These are phyloP conservation scores for Cordyceps tenuipes DNA, from an alignment of 2,329 filamentous ascomycete species.

Conservation along the genomic window DNA sequence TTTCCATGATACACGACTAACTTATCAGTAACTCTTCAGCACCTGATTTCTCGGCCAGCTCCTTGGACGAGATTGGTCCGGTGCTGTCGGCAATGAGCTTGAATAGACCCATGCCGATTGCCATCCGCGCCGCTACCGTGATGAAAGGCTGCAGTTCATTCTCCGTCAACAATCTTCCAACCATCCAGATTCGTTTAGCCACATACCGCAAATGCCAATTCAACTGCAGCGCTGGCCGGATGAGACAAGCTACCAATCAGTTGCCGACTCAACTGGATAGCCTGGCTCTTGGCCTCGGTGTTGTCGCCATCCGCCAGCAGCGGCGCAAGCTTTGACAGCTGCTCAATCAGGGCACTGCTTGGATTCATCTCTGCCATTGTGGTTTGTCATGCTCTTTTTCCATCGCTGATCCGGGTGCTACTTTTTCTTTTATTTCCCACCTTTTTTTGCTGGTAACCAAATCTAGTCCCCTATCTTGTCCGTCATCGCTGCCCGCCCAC, in stretches of 20 bases:
- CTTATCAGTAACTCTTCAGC: constrained; percentile 7
- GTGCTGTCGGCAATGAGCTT: not conserved
- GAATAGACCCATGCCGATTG: constrained; percentile 5
- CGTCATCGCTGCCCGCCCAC: not conserved
- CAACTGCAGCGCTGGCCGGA: not conserved
- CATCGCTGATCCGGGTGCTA: too few relatives aligned
- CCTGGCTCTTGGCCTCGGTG: not conserved
- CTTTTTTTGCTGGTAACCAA: not conserved
- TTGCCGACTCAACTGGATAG: not conserved
- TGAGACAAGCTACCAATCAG: not conserved
- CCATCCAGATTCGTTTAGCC: too few relatives aligned
- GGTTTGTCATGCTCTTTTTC: not conserved
- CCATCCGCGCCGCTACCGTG: constrained; percentile 1
- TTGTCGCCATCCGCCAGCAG: not conserved
- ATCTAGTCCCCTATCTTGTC: not conserved
- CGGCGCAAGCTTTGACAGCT: not conserved
- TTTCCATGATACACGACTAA: not conserved
- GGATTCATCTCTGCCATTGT: not conserved
- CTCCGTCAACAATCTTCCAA: not conserved
- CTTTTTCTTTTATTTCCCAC: not conserved
- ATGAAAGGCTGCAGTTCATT: not conserved
- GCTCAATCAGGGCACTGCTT: not conserved
- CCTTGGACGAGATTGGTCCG: not conserved
- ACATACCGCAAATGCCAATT: constrained; percentile 1
- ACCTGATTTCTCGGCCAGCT: constrained; percentile 4